Base-by-base conservation (phyloP, 2,329 filamentous ascomycete genomes). In the Metarhizium album region DNA sequence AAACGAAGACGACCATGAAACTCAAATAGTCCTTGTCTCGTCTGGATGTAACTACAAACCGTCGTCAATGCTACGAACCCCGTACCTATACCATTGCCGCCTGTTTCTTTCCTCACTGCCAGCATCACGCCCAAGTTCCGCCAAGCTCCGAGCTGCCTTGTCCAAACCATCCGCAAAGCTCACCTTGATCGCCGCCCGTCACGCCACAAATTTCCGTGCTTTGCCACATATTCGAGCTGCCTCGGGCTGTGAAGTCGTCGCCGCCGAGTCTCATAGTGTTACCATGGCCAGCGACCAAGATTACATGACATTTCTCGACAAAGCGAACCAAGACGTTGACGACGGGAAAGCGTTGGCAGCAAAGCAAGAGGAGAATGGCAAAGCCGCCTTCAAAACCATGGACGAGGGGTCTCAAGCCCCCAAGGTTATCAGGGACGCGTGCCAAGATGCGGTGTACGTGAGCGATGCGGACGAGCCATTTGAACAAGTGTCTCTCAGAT, bases 381-480 rank as follows among this genome's bases (percentile, higher is more conserved):
- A 55, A 24, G 42, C 55, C n/a, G 65, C 68, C 49, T 74, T 81
- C 61, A 80, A 78, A 66, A 63, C 75, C 27, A 67, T 68, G 45
- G 78, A 81, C 58, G 59, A 72, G 54, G 74, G 76, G 55, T 73
- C 76, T 48, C 66, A 75, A 53, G 75, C 90, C 49, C 87, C 90
- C 6, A 67, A 71, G 47, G 67, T 70, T 3, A 73, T 90, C 49
- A 67, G 70, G 50, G 65, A 70, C 40, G 73, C 70, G 7, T 69
- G 69, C 49, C 71, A 74, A 47, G 70, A 76, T 47, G 77, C 74
- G 42, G 83, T 84, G 62, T 95, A 93, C 66, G 67, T 79, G 16
- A 93, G 85, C 54, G 90, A 95, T 53, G 82, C 87, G 29, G 90
- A 95, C 64, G 88, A 94, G 73, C 83, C 85, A 4, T 95, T 95